phyloP scores from a whole-genome alignment of 305 asterid genomes.

The Vinca major region DNA sequence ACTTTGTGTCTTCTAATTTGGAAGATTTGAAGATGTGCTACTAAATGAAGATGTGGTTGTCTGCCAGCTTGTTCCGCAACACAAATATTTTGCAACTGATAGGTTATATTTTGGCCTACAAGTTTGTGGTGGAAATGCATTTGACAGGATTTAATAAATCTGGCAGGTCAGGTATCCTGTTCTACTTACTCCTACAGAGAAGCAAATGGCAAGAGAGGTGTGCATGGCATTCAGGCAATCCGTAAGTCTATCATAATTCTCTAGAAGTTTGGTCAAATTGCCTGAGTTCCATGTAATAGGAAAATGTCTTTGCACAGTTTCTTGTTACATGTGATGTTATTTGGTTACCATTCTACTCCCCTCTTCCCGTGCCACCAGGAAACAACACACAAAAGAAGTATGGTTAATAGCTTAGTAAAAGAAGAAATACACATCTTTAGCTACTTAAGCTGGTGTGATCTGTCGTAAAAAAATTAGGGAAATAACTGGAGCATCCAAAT shows the following conservation, averaged over 20 bases:
- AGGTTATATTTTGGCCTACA: background rate
- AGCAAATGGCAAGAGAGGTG: constrained; percentile 93
- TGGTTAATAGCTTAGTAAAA: too few relatives aligned
- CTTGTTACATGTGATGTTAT: background rate
- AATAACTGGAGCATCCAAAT: too few relatives aligned
- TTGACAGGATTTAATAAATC: background rate
- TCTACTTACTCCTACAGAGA: constrained; percentile 83
- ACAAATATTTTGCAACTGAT: background rate
- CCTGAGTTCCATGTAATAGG: background rate
- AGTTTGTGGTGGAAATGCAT: background rate
- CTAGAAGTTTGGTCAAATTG: constrained; percentile 1
- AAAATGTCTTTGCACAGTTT: background rate
- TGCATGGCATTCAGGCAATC: constrained; percentile 92
- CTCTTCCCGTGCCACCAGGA: background rate
- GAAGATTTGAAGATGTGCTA: background rate
- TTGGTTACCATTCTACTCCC: background rate
- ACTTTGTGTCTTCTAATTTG: too few relatives aligned
- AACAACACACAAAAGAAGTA: background rate
- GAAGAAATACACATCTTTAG: too few relatives aligned
- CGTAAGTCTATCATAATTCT: constrained; percentile 37
- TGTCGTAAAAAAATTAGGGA: too few relatives aligned
- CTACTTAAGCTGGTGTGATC: too few relatives aligned
- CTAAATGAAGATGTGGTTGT: background rate
- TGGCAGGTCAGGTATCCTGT: constrained; percentile 93
- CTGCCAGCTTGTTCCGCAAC: background rate